Percentiles rank a stretch among this genome's conserved stretches.
Evolutionary conservation across 164 flowering plant species (phyloP).

Genomic region (Malania oleifera): DNA sequence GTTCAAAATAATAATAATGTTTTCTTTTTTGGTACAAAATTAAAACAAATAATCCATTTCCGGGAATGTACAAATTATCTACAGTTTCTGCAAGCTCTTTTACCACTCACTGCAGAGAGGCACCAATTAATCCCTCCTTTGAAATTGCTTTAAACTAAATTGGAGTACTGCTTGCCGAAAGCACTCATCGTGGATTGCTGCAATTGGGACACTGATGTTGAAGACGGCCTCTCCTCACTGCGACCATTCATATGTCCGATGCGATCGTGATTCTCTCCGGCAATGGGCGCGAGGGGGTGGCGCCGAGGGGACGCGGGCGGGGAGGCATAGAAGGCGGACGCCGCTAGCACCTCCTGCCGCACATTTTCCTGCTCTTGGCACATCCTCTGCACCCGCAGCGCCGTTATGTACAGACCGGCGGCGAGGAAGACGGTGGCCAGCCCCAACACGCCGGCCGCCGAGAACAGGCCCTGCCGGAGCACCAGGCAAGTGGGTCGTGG

Average conservation of each 20-base stretch:
- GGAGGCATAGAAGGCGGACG: slow-evolving; percentile 51
- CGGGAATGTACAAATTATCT: too few relatives aligned
- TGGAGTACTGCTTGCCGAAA: slow-evolving; percentile 19
- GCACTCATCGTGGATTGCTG: background rate
- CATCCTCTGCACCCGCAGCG: slow-evolving; percentile 43
- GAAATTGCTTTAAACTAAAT: slow-evolving; percentile 11
- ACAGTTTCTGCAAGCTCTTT: too few relatives aligned
- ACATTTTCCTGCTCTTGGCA: slow-evolving; percentile 38
- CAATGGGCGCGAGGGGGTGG: slow-evolving; percentile 9
- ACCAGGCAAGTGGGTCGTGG: slow-evolving; percentile 56
- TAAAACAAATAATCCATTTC: too few relatives aligned
- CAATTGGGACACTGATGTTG: too few relatives aligned
- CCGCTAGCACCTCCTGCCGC: slow-evolving; percentile 44
- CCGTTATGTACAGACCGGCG: slow-evolving; percentile 61
- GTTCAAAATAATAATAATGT: too few relatives aligned
- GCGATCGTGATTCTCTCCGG: slow-evolving; percentile 19
- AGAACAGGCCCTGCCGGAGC: slow-evolving; percentile 53
- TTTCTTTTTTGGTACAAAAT: too few relatives aligned
- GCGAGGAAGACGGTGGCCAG: slow-evolving; percentile 62
- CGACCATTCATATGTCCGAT: too few relatives aligned
- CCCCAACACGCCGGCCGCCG: slow-evolving; percentile 70
- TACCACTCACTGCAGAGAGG: too few relatives aligned
- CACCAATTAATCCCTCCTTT: too few relatives aligned
- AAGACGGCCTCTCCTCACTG: too few relatives aligned
- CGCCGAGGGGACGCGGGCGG: slow-evolving; percentile 49